Conservation (phyloP, 768 basidiomycete species). For the Mycena galericulata region DNA sequence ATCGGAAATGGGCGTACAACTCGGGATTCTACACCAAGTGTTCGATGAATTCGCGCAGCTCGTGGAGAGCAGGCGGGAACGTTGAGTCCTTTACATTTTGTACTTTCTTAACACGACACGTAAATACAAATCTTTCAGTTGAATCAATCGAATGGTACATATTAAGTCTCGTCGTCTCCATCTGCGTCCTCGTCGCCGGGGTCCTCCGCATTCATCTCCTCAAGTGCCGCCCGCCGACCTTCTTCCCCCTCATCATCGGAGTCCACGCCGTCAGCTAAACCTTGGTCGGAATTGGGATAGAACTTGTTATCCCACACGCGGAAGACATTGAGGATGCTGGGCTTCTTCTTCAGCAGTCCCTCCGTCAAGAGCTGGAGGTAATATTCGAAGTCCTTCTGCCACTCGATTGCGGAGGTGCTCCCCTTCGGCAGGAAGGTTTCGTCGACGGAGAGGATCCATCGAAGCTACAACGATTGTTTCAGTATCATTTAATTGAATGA, state of each 20-base stretch:
- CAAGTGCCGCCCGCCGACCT: not conserved
- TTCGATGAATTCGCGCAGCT: not conserved
- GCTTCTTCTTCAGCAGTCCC: constrained; percentile 7
- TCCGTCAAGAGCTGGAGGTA: constrained; percentile 19
- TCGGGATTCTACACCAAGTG: not conserved
- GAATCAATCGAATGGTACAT: no score
- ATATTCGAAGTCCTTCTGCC: constrained; percentile 23
- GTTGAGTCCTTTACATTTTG: not conserved
- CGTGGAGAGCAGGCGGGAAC: not conserved
- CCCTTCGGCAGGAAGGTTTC: not conserved
- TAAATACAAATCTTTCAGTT: not conserved
- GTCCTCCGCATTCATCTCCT: constrained; percentile 12
- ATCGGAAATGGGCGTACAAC: not conserved
- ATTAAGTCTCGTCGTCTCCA: no score
- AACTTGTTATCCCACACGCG: constrained; percentile 18
- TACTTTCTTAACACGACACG: not conserved
- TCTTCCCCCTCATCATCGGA: not conserved
- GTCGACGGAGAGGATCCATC: constrained; percentile 20
- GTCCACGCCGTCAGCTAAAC: not conserved
- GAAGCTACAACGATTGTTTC: not conserved
- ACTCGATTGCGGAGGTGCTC: not conserved
- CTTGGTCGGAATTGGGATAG: not conserved
- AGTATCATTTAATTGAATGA: not conserved
- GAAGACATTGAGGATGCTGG: constrained; percentile 16
- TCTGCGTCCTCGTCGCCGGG: not conserved